Percentiles rank a stretch among this genome's conserved stretches.
Evolutionary conservation across 164 flowering plant genomes (phyloP).

Genomic region (Hamamelis virginiana): DNA sequence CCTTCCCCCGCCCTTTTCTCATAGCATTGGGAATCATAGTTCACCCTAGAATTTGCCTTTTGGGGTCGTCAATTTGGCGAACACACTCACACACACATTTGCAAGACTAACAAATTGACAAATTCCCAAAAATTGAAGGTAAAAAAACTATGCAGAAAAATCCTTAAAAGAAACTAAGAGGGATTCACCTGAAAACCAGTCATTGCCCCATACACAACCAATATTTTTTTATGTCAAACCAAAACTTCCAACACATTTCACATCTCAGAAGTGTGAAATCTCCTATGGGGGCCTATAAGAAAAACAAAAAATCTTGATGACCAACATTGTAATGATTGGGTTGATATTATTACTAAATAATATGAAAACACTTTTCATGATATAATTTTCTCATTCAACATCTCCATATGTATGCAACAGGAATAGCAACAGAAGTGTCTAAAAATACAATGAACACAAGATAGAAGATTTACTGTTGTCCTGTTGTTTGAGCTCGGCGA

Average conservation of each 20-base stretch:
- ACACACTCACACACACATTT: too few species aligned
- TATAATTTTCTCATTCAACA: not conserved
- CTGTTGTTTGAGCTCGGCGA: slow-evolving; percentile 53
- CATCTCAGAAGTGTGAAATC: not conserved
- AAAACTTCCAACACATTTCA: not conserved
- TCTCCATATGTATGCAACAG: not conserved
- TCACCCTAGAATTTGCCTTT: not conserved
- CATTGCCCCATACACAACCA: too few species aligned
- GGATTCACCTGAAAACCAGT: too few species aligned
- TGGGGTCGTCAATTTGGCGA: too few species aligned
- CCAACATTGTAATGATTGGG: not conserved
- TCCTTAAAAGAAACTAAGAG: too few species aligned
- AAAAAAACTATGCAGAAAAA: too few species aligned
- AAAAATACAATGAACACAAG: not conserved
- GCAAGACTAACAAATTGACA: not conserved
- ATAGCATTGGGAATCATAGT: not conserved
- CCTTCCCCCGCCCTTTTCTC: not conserved
- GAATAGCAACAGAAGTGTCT: not conserved
- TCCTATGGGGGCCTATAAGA: too few species aligned
- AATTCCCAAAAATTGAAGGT: not conserved
- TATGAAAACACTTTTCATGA: not conserved
- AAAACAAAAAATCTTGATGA: too few species aligned
- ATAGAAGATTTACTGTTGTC: slow-evolving; percentile 45
- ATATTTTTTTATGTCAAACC: too few species aligned
- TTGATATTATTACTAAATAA: not conserved